Conservation (phyloP, 2,329 filamentous ascomycete genomes). For the Fusarium mangiferae region DNA sequence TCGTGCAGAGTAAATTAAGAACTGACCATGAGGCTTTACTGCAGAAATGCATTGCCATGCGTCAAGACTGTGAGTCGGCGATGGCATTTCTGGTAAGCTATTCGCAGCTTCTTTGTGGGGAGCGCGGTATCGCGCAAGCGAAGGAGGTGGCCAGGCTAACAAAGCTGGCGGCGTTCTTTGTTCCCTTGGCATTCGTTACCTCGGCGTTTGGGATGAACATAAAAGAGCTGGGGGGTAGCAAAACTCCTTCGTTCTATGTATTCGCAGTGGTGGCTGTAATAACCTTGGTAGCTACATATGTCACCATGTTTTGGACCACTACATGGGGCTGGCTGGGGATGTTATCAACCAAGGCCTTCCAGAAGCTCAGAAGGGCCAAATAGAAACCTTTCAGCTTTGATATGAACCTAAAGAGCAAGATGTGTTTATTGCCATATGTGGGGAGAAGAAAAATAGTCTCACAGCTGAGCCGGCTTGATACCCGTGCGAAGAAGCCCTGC, state of each 20-base stretch:
- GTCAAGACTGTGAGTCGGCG: neutral
- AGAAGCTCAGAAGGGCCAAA: no score
- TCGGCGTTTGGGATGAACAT: neutral
- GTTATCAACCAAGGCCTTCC: neutral
- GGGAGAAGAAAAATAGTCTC: neutral
- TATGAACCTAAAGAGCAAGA: neutral
- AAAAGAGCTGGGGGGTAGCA: accelerated
- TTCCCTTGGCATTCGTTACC: neutral
- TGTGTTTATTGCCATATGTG: accelerated
- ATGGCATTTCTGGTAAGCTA: neutral
- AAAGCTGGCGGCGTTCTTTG: neutral
- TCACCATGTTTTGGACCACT: accelerated
- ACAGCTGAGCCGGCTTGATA: neutral
- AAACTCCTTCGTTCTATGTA: neutral
- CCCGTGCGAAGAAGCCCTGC: neutral
- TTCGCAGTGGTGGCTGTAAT: neutral
- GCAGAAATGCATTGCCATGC: accelerated
- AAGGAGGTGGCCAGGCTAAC: neutral
- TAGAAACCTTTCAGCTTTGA: neutral
- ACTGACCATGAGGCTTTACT: accelerated
- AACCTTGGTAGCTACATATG: neutral
- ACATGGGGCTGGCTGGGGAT: accelerated
- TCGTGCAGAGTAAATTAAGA: accelerated
- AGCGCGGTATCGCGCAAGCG: neutral
- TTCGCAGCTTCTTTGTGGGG: neutral